phyloP scores from a whole-genome alignment of 2,329 filamentous ascomycete genomes.

The Trichoderma sp. region DNA sequence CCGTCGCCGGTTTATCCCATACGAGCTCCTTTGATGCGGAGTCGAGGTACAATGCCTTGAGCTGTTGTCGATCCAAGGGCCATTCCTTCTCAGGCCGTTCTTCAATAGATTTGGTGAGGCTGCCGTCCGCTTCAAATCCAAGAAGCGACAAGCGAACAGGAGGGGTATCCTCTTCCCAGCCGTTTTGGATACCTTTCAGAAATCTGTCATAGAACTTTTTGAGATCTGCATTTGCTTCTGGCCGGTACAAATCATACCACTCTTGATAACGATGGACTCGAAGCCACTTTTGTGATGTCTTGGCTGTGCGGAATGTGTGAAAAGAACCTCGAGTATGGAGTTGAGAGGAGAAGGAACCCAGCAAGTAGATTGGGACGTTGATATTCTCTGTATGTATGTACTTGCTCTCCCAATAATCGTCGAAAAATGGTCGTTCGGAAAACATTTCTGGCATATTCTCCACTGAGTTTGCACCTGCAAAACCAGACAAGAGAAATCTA shows the following conservation, averaged over 20 bases:
- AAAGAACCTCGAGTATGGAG: background rate
- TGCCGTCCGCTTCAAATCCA: background rate
- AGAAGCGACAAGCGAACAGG: background rate
- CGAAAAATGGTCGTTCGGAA: background rate
- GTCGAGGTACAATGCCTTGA: constrained; percentile 1
- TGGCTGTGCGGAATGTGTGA: background rate
- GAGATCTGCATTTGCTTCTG: background rate
- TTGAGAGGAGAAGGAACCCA: background rate
- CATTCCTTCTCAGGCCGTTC: background rate
- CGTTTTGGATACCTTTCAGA: background rate
- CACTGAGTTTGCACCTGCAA: background rate
- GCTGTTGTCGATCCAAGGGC: background rate
- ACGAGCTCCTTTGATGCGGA: background rate
- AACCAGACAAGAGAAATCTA: background rate
- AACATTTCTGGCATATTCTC: constrained; percentile 9
- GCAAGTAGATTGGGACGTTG: background rate
- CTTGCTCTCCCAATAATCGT: constrained; percentile 4
- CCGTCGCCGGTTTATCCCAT: background rate
- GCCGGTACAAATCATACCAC: background rate
- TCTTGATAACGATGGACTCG: background rate
- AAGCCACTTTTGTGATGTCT: background rate
- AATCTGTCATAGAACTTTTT: background rate
- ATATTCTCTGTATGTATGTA: constrained; percentile 1
- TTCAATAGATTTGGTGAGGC: background rate
- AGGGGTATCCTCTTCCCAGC: background rate